Evolutionary conservation across 192 early-diverging fungal species (phyloP).

Genomic region (Lunasporangiospora selenospora): DNA sequence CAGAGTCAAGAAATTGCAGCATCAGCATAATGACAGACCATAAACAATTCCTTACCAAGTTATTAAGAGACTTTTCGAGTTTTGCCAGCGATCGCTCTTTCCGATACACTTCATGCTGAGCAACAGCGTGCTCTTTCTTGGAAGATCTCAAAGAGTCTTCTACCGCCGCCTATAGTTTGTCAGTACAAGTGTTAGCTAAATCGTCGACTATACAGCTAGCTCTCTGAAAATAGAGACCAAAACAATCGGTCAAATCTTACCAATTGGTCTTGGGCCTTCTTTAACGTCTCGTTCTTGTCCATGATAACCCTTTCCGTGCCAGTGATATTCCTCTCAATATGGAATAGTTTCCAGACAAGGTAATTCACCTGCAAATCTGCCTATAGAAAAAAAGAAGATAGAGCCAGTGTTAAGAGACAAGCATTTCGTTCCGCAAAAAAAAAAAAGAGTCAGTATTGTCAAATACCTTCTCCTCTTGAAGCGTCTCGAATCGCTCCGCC

Average conservation of each 20-base stretch:
- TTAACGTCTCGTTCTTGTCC: slow-evolving; percentile 54
- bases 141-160: slow-evolving; percentile 67
- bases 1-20: neutral
- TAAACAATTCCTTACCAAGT: slow-evolving; percentile 61
- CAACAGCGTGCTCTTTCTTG: slow-evolving; percentile 75
- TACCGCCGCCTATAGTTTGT: slow-evolving; percentile 35
- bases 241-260: slow-evolving; percentile 14
- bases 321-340: slow-evolving; percentile 76
- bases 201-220: too few species aligned
- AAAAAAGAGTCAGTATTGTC: neutral
- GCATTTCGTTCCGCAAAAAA: neutral
- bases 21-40: too few species aligned
- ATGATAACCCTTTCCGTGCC: slow-evolving; percentile 66
- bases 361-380: slow-evolving; percentile 69
- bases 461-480: slow-evolving; percentile 64
- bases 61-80: slow-evolving; percentile 75
- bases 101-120: slow-evolving; percentile 73
- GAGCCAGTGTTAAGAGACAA: neutral
- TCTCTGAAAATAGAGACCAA: neutral
- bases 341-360: slow-evolving; percentile 92
- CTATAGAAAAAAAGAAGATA: slow-evolving; percentile 40
- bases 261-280: slow-evolving; percentile 51
- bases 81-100: slow-evolving; percentile 79
- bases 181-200: neutral
- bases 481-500: slow-evolving; percentile 79